phyloP scores from a whole-genome alignment of 78 protist species.

The Mastigamoeba balamuthi region DNA sequence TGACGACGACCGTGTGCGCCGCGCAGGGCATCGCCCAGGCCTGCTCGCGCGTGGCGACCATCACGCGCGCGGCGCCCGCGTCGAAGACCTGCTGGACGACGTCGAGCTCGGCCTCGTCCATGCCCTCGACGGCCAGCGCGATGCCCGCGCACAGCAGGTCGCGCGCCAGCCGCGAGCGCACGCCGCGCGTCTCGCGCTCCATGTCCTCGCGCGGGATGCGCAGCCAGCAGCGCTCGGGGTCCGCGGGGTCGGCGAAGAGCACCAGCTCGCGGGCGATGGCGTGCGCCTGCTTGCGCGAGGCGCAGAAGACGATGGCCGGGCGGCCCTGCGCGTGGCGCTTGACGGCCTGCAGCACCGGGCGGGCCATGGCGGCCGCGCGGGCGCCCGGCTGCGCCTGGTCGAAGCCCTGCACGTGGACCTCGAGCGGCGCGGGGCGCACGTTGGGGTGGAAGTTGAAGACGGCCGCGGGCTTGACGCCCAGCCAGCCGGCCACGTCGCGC shows the following conservation, averaged over 20 bases:
- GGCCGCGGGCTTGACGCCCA: constrained; percentile 49
- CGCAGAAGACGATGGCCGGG: constrained; percentile 74
- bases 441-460: constrained; percentile 88
- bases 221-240: constrained; percentile 24
- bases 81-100: constrained; percentile 21
- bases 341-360: constrained; percentile 71
- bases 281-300: constrained; percentile 63
- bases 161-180: neutral
- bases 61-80: constrained; percentile 50
- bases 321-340: constrained; percentile 13
- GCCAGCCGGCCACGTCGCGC: constrained; percentile 59
- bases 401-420: constrained; percentile 75
- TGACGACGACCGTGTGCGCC: constrained; percentile 51
- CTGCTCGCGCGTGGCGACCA: constrained; percentile 17
- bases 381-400: constrained; percentile 54
- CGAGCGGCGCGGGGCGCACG: constrained; percentile 93
- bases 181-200: neutral
- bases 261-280: constrained; percentile 54
- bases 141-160: constrained; percentile 57
- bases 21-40: constrained; percentile 39
- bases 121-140: constrained; percentile 71
- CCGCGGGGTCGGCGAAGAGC: constrained; percentile 41
- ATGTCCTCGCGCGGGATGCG: constrained; percentile 8
- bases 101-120: constrained; percentile 26
- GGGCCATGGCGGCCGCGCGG: constrained; percentile 77